Conservation (phyloP, 306 rosid species). For the Sphenostylis stenocarpa region DNA sequence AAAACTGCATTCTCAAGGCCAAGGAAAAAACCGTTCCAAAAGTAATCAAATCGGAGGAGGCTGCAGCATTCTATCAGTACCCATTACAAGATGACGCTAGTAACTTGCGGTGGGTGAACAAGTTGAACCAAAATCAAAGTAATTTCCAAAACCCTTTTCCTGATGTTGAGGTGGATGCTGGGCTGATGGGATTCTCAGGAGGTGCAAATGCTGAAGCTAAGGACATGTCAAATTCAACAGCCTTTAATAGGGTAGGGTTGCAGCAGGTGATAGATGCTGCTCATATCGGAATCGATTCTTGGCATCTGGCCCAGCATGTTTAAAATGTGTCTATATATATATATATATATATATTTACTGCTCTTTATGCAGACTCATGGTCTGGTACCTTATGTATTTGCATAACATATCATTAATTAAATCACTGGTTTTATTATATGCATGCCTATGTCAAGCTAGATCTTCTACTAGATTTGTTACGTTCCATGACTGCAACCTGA, state of each 20-base stretch:
- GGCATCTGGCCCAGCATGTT: conserved; percentile 17
- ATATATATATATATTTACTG: background rate
- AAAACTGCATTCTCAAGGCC: background rate
- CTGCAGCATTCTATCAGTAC: conserved; percentile 1
- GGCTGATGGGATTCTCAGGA: conserved; percentile 31
- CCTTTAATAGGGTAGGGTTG: conserved; percentile 33
- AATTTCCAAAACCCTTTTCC: conserved; percentile 18
- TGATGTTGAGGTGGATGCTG: conserved; percentile 38
- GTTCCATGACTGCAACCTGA: background rate
- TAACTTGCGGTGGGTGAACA: conserved; percentile 31
- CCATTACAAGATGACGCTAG: conserved; percentile 10
- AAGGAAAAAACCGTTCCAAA: conserved; percentile 3
- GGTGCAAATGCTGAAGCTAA: conserved; percentile 13
- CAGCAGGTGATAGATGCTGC: conserved; percentile 24
- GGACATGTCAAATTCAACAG: conserved; percentile 42
- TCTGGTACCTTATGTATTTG: background rate
- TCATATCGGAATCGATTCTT: conserved; percentile 20
- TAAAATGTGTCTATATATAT: background rate
- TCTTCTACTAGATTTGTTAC: background rate
- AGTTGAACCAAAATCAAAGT: conserved; percentile 15
- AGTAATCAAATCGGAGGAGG: background rate
- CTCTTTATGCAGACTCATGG: background rate
- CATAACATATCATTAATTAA: background rate
- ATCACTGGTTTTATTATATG: background rate
- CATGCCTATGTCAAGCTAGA: conserved; percentile 14